These are phyloP conservation scores for Sarocladium brachiariae DNA, from an alignment of 2,329 filamentous ascomycete species.

Conservation along the genomic window DNA sequence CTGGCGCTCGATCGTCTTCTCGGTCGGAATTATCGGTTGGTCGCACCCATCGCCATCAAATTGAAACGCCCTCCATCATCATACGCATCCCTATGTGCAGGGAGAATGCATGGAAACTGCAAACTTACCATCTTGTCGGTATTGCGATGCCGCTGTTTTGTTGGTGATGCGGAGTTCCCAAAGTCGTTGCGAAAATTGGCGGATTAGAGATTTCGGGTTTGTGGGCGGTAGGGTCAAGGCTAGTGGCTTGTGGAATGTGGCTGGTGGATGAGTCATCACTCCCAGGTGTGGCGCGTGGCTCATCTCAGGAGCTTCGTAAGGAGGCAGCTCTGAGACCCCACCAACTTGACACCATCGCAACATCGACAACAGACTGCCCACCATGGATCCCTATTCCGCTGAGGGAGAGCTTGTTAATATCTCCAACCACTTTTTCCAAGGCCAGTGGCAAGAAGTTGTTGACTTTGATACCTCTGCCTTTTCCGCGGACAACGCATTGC, in stretches of 20 bases:
- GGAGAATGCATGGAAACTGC: neutral
- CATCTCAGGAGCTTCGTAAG: conserved; percentile 7
- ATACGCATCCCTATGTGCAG: neutral
- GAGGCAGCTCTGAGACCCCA: neutral
- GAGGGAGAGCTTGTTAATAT: conserved; percentile 68
- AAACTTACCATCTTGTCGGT: conserved; percentile 45
- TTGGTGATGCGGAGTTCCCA: conserved; percentile 35
- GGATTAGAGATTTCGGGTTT: conserved; percentile 37
- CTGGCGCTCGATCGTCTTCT: neutral
- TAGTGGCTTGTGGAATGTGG: conserved; percentile 18
- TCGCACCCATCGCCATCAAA: conserved; percentile 8
- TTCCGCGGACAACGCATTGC: conserved; percentile 68
- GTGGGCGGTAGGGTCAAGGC: conserved; percentile 35
- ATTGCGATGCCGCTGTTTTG: conserved; percentile 31
- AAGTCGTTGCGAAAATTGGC: conserved; percentile 30
- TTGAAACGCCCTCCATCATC: neutral
- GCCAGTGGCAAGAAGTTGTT: conserved; percentile 79
- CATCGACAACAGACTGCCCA: conserved; percentile 19
- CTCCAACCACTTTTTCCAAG: conserved; percentile 66
- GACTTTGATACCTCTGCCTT: conserved; percentile 79
- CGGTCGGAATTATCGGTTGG: neutral
- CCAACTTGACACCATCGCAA: conserved; percentile 12
- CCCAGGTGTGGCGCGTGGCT: neutral
- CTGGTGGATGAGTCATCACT: conserved; percentile 14
- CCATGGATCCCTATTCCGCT: conserved; percentile 63